phyloP scores from a whole-genome alignment of 305 asterid genomes.

The Striga hermonthica region DNA sequence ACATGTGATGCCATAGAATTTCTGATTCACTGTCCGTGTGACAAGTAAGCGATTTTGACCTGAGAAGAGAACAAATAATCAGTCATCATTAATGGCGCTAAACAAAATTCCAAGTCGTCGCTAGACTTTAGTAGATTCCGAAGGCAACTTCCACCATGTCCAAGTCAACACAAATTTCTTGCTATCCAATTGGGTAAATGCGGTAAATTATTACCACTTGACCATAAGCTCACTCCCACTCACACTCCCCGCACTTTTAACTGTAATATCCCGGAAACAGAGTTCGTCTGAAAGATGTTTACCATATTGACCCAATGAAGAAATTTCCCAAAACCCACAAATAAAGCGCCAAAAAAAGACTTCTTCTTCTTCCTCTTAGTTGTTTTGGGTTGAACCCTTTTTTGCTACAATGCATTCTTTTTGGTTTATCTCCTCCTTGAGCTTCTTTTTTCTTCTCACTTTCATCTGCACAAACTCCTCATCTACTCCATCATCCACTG shows the following conservation, averaged over 20 bases:
- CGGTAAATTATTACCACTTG: not conserved
- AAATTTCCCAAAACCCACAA: not conserved
- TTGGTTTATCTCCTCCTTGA: conserved; percentile 17
- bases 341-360: not conserved
- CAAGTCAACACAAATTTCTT: conserved; percentile 8
- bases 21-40: too few relatives aligned
- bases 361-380: not conserved
- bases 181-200: not conserved
- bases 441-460: conserved; percentile 20
- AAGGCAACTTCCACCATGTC: not conserved
- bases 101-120: too few relatives aligned
- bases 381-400: not conserved
- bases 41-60: too few relatives aligned
- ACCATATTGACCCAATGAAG: not conserved
- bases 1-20: too few relatives aligned
- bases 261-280: conserved; percentile 21
- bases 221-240: conserved; percentile 13
- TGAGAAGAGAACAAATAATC: too few relatives aligned
- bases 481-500: not conserved
- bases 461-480: conserved; percentile 10
- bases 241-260: not conserved
- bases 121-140: not conserved
- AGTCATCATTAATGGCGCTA: too few relatives aligned
- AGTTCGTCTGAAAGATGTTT: not conserved
- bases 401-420: conserved; percentile 27